phyloP scores from a whole-genome alignment of 1,139 yeast genomes.

The Debaryomyces fabryi region DNA sequence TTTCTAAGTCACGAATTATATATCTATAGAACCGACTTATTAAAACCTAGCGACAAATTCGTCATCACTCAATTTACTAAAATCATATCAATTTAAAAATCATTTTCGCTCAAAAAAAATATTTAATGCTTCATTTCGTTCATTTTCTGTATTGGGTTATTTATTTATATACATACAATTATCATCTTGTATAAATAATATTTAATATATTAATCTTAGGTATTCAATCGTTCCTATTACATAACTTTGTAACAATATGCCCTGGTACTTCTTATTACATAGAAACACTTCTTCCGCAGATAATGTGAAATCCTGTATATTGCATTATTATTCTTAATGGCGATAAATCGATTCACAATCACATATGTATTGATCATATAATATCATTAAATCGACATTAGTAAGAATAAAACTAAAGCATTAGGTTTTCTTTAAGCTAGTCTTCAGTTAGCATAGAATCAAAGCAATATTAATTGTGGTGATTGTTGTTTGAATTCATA shows the following conservation, averaged over 20 bases:
- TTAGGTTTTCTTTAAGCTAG: neutral
- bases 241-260: neutral
- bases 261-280: neutral
- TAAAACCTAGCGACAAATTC: neutral
- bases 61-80: neutral
- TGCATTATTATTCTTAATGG: conserved; percentile 3
- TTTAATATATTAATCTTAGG: conserved; percentile 5
- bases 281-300: neutral
- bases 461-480: neutral
- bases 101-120: neutral
- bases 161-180: conserved; percentile 4
- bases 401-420: neutral
- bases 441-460: neutral
- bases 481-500: neutral
- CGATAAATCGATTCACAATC: conserved; percentile 7
- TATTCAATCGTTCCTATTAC: neutral
- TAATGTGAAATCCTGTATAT: conserved; percentile 2
- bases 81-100: neutral
- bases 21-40: neutral
- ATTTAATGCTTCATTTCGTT: neutral
- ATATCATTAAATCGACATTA: conserved; percentile 1
- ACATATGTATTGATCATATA: neutral
- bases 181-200: conserved; percentile 6
- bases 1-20: conserved; percentile 13
- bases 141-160: conserved; percentile 1